phyloP scores from a whole-genome alignment of 2,329 filamentous ascomycete genomes.

The Xylariaceae sp. region DNA sequence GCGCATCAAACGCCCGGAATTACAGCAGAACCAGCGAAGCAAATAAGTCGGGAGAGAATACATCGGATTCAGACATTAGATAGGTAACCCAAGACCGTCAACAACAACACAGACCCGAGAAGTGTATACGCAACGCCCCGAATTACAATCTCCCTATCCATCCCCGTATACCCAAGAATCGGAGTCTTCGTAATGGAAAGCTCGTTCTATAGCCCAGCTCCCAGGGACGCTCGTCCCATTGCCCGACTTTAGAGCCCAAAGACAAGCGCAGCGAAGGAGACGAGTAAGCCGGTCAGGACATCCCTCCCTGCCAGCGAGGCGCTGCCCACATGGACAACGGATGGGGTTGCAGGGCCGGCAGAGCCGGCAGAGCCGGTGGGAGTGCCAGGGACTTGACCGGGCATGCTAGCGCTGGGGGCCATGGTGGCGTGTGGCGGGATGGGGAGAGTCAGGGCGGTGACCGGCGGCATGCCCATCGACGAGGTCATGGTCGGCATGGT shows the following conservation, averaged over 20 bases:
- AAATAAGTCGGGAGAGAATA: too few relatives aligned
- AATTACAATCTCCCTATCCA: too few relatives aligned
- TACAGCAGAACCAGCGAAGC: too few relatives aligned
- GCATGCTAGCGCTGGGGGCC: background rate
- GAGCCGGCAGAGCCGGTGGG: background rate
- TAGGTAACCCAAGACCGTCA: too few relatives aligned
- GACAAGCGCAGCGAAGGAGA: slow-evolving; percentile 16
- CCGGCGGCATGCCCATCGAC: slow-evolving; percentile 20
- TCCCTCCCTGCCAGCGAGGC: slow-evolving; percentile 5
- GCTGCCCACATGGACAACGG: slow-evolving; percentile 15
- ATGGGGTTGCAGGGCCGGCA: background rate
- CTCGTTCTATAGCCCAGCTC: too few relatives aligned
- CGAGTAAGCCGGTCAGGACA: background rate
- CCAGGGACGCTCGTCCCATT: too few relatives aligned
- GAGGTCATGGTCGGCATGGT: slow-evolving; percentile 23
- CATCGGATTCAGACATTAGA: too few relatives aligned
- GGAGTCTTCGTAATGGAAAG: too few relatives aligned
- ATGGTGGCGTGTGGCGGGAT: slow-evolving; percentile 7
- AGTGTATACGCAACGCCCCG: too few relatives aligned
- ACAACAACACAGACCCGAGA: too few relatives aligned
- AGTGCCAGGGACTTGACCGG: background rate
- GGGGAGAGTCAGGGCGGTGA: slow-evolving; percentile 14
- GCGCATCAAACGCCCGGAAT: too few relatives aligned
- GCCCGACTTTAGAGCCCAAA: slow-evolving; percentile 4
- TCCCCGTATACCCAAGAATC: too few relatives aligned